Evolutionary conservation across 2,329 filamentous ascomycete genomes (phyloP).

Genomic region (Colletotrichum siamense): DNA sequence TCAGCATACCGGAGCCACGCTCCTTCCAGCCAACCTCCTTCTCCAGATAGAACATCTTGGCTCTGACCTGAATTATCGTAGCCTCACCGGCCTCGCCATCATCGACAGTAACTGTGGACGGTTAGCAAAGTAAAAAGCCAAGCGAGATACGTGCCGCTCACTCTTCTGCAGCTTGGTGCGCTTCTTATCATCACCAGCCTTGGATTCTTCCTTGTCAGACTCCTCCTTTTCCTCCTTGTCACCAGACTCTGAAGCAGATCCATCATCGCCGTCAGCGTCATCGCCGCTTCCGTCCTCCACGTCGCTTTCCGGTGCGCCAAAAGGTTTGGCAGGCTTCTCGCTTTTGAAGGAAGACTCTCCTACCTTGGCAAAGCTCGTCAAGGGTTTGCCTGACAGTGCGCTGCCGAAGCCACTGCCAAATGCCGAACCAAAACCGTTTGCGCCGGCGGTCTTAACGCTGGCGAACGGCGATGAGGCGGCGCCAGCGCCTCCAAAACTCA

Average conservation of each 20-base stretch:
- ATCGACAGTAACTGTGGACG: constrained; percentile 67
- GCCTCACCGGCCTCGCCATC: constrained; percentile 87
- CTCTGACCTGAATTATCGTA: constrained; percentile 76
- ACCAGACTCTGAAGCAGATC: constrained; percentile 36
- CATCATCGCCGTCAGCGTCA: constrained; percentile 43
- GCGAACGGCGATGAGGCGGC: constrained; percentile 52
- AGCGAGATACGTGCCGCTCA: constrained; percentile 45
- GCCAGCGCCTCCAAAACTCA: constrained; percentile 52
- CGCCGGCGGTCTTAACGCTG: constrained; percentile 40
- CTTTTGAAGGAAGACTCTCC: constrained; percentile 56
- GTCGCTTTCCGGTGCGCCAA: constrained; percentile 77
- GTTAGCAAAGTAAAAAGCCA: constrained; percentile 28
- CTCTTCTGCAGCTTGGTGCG: constrained; percentile 72
- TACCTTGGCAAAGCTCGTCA: constrained; percentile 75
- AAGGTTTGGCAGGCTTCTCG: constrained; percentile 71
- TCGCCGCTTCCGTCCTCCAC: constrained; percentile 56
- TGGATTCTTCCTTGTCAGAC: constrained; percentile 58
- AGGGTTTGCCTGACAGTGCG: constrained; percentile 45
- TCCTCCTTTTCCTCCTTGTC: constrained; percentile 56
- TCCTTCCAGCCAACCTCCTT: constrained; percentile 84
- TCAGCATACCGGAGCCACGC: constrained; percentile 81
- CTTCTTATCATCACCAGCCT: constrained; percentile 65
- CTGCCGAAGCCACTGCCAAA: constrained; percentile 51
- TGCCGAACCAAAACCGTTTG: constrained; percentile 52
- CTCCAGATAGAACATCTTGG: constrained; percentile 85